Conservation (phyloP, 2,329 filamentous ascomycete genomes). For the Fusarium aywerte region DNA sequence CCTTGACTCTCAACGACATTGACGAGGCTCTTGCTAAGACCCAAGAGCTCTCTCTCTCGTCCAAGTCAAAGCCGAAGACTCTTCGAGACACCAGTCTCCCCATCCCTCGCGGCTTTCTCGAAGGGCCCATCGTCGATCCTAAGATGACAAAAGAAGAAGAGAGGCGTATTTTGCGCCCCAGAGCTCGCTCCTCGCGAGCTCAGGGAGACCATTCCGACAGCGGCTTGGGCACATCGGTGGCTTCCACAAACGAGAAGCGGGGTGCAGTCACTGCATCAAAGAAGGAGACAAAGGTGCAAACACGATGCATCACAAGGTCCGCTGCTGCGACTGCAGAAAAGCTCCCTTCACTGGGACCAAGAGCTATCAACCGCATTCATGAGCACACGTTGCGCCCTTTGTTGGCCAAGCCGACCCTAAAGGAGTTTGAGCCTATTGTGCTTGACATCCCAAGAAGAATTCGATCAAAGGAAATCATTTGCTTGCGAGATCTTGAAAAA, state of each 20-base stretch:
- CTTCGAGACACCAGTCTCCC: constrained; percentile 68
- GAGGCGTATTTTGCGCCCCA: constrained; percentile 64
- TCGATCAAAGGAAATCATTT: constrained; percentile 85
- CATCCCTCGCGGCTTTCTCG: constrained; percentile 68
- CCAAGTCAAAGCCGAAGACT: constrained; percentile 47
- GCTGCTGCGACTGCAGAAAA: constrained; percentile 61
- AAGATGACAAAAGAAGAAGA: constrained; percentile 59
- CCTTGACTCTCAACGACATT: constrained; percentile 72
- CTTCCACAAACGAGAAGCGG: constrained; percentile 66
- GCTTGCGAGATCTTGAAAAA: constrained; percentile 93
- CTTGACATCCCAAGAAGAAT: constrained; percentile 83
- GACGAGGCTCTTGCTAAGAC: constrained; percentile 68
- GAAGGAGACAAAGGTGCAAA: constrained; percentile 54
- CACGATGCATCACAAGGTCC: constrained; percentile 67
- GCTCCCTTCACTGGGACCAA: constrained; percentile 71
- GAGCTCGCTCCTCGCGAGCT: constrained; percentile 68
- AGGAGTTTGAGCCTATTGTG: constrained; percentile 83
- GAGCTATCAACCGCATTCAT: constrained; percentile 80
- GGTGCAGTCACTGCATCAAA: constrained; percentile 55
- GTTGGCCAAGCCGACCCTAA: constrained; percentile 75
- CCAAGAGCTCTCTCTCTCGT: constrained; percentile 54
- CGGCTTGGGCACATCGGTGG: constrained; percentile 85
- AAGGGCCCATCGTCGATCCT: constrained; percentile 64
- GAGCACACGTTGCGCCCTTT: constrained; percentile 83
- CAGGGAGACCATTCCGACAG: constrained; percentile 80